These are phyloP conservation scores for Quercus glauca DNA, from an alignment of 306 rosid species.

Conservation along the genomic window DNA sequence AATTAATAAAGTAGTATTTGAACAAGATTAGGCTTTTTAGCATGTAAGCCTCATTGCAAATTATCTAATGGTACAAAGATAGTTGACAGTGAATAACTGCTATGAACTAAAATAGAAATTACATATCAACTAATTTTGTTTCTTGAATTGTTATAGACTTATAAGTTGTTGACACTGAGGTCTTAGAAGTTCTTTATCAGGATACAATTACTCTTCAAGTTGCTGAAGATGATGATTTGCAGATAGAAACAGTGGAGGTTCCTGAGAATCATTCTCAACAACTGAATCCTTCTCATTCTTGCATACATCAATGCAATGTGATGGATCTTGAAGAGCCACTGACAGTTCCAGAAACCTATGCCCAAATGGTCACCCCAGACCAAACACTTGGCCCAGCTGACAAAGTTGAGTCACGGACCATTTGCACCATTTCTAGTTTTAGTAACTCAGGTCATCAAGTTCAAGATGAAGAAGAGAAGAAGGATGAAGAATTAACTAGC, in stretches of 20 bases:
- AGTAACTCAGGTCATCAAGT: slow-evolving; percentile 30
- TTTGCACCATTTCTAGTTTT: slow-evolving; percentile 28
- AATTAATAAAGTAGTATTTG: not conserved
- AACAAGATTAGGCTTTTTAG: not conserved
- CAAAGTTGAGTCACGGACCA: slow-evolving; percentile 31
- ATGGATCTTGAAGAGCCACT: slow-evolving; percentile 30
- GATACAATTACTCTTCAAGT: slow-evolving; percentile 20
- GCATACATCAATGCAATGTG: slow-evolving; percentile 21
- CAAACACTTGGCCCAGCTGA: slow-evolving; percentile 35
- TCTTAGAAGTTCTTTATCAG: slow-evolving; percentile 25
- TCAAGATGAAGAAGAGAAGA: slow-evolving; percentile 27
- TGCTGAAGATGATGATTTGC: slow-evolving; percentile 30
- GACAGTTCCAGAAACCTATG: slow-evolving; percentile 20
- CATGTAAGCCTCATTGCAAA: not conserved
- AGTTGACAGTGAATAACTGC: not conserved
- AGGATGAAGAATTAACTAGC: slow-evolving; percentile 31
- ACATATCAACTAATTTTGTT: not conserved
- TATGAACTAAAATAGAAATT: not conserved
- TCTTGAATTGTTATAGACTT: not conserved
- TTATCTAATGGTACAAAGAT: not conserved
- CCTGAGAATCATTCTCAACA: slow-evolving; percentile 30
- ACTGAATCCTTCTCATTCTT: slow-evolving; percentile 27
- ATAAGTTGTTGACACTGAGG: slow-evolving; percentile 14
- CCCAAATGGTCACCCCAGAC: slow-evolving; percentile 30
- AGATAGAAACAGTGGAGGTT: slow-evolving; percentile 31